Percentiles rank a stretch among this genome's conserved stretches.
These are phyloP conservation scores for Pelargonium cotyledonis DNA, from an alignment of 441 rosid species.

Conservation along the genomic window DNA sequence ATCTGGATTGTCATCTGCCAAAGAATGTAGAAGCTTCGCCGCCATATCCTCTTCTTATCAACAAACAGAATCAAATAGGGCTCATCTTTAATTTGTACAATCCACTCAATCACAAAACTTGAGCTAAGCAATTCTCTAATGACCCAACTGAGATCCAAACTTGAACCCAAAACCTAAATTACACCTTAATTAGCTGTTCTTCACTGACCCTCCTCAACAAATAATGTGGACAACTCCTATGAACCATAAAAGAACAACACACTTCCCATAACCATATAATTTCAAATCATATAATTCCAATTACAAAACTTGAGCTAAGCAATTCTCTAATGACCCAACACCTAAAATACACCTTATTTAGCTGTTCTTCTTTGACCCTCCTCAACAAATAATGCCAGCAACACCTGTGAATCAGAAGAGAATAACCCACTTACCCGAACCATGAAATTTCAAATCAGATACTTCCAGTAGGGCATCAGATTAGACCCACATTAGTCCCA, in stretches of 20 bases:
- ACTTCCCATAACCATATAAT: neutral
- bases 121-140: too few species aligned
- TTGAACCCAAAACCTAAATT: neutral
- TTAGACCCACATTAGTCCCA: too few species aligned
- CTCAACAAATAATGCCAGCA: neutral
- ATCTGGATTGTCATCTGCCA: slow-evolving; percentile 85
- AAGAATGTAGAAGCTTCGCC: slow-evolving; percentile 74
- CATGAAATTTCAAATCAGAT: too few species aligned
- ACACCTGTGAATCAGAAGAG: neutral
- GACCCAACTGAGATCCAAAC: neutral
- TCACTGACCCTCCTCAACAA: neutral
- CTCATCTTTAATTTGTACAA: too few species aligned
- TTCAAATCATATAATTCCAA: too few species aligned
- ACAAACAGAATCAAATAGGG: slow-evolving; percentile 5
- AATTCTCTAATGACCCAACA: neutral
- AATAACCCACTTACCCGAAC: neutral
- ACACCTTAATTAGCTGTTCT: neutral
- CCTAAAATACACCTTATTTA: neutral
- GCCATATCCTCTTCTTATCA: slow-evolving; percentile 48
- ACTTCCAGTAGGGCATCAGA: too few species aligned
- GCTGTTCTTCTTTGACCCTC: neutral
- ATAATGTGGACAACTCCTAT: too few species aligned
- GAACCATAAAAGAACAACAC: neutral
- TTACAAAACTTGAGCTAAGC: too few species aligned
- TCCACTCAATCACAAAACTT: too few species aligned